Base-by-base conservation (phyloP, 2,329 filamentous ascomycete species). In the Plenodomus biglobosus region DNA sequence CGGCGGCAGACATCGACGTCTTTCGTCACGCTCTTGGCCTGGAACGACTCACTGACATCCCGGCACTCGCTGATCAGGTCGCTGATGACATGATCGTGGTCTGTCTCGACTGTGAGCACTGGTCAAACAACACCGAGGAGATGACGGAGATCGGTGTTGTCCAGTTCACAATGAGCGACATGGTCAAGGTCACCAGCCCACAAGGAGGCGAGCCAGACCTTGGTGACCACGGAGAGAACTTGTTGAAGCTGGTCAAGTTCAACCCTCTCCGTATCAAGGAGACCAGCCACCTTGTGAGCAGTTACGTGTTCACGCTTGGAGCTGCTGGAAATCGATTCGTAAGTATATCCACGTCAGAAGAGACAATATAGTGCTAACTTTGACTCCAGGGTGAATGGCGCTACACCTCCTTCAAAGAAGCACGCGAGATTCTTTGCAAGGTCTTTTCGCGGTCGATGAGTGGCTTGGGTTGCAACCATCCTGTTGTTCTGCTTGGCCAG, bases 71-170 rank as follows among this genome's bases (percentile, higher is more conserved):
- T 1, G 19, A 47, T 0, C 38, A 47, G 0, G 51, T 65, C 6
- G 52, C 54, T 0, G 21, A 55, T 1, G 46, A 58, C 17, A 49
- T 51, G 1, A 41, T 62, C 11, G 34, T 60, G 0, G 40, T 66
- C 6, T 62, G 58, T 22, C 21, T 66, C 3, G 63, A 66, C 32
- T 59, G 55, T 1, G 63, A 66, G 38, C 58, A 59, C 10, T 61
- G 55, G 44, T 60, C 56, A 0, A 40, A 45, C 6, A 62, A 64
- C 21, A 59, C 55, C 0, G 50, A 52, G 4, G 46, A 55, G 37
- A 50, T 62, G 17, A 66, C 61, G 0, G 63, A 66, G 41, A 37
- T 68, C 1, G 65, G 65, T 0, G 19, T 66, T 2, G 51, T 35
- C 5, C 46, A 40, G 2, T 55, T 64, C 10, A 20, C 49, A 0